Percentiles rank a stretch among this genome's conserved stretches.
Evolutionary conservation across 768 basidiomycete genomes (phyloP).

Genomic region (Amanita subjunquillea): DNA sequence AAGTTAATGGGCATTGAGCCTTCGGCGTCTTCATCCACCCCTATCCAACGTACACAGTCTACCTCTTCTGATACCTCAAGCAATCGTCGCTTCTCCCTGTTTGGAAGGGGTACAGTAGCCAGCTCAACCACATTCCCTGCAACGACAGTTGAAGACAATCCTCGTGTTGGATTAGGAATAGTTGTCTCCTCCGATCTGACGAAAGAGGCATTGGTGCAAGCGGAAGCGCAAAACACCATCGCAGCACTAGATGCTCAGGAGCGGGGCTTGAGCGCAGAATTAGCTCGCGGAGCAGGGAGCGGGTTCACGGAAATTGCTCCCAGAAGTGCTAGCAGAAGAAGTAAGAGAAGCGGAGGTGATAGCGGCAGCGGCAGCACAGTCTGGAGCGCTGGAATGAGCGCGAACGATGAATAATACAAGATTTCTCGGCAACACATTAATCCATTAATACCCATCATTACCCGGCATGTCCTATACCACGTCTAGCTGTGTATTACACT

Average conservation of each 20-base stretch:
- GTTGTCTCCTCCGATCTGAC: constrained; percentile 40
- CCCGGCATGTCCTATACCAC: neutral
- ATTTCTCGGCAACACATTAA: neutral
- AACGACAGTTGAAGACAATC: constrained; percentile 25
- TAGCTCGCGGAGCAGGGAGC: constrained; percentile 60
- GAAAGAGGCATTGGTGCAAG: constrained; percentile 68
- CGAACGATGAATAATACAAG: constrained; percentile 32
- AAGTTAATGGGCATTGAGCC: constrained; percentile 89
- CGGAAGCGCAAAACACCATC: constrained; percentile 66
- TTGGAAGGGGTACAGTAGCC: constrained; percentile 31
- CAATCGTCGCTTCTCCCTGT: constrained; percentile 61
- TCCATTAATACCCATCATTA: neutral
- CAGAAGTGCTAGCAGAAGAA: constrained; percentile 45
- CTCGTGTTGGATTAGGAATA: constrained; percentile 22
- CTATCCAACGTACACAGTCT: constrained; percentile 18
- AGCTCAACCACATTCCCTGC: constrained; percentile 38
- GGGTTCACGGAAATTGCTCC: constrained; percentile 74
- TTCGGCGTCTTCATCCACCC: constrained; percentile 27
- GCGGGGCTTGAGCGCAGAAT: constrained; percentile 56
- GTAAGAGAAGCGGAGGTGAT: constrained; percentile 49
- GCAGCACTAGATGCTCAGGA: constrained; percentile 78
- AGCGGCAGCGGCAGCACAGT: constrained; percentile 72
- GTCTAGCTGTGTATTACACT: neutral
- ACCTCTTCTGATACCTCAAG: constrained; percentile 17
- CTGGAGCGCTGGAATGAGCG: constrained; percentile 81